These are phyloP conservation scores for Penicillium bovifimosum DNA, from an alignment of 495 filamentous ascomycete genomes.

Conservation along the genomic window DNA sequence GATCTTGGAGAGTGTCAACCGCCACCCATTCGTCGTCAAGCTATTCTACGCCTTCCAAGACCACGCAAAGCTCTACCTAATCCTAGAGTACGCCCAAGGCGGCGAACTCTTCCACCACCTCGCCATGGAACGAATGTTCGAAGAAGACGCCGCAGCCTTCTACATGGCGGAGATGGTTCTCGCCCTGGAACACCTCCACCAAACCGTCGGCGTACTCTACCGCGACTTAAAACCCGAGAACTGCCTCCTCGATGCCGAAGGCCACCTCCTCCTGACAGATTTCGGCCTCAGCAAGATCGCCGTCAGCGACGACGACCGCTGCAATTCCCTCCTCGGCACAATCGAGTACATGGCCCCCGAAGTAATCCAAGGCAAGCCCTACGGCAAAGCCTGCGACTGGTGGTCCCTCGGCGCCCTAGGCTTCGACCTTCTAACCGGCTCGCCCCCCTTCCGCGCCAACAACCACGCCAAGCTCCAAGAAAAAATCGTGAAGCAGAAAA, in stretches of 20 bases:
- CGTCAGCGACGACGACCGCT: slow-evolving; percentile 70
- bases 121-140: slow-evolving; percentile 84
- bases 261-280: slow-evolving; percentile 91
- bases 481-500: slow-evolving; percentile 88
- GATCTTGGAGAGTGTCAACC: slow-evolving; percentile 90
- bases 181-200: slow-evolving; percentile 87
- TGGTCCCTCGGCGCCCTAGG: slow-evolving; percentile 94
- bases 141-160: slow-evolving; percentile 80
- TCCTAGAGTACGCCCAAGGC: slow-evolving; percentile 96
- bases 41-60: slow-evolving; percentile 98
- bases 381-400: slow-evolving; percentile 95
- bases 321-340: slow-evolving; percentile 80
- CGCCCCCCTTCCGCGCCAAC: slow-evolving; percentile 80
- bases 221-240: slow-evolving; percentile 98
- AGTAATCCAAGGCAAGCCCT: slow-evolving; percentile 72
- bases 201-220: slow-evolving; percentile 88
- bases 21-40: slow-evolving; percentile 95
- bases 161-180: slow-evolving; percentile 98
- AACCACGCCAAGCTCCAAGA: slow-evolving; percentile 90
- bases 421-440: slow-evolving; percentile 85
- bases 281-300: slow-evolving; percentile 95
- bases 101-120: slow-evolving; percentile 92
- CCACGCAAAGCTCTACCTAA: slow-evolving; percentile 94
- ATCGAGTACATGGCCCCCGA: slow-evolving; percentile 99
- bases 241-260: slow-evolving; percentile 84